Evolutionary conservation across 331 rosid genomes (phyloP).

Genomic region (Quercus tomentella): DNA sequence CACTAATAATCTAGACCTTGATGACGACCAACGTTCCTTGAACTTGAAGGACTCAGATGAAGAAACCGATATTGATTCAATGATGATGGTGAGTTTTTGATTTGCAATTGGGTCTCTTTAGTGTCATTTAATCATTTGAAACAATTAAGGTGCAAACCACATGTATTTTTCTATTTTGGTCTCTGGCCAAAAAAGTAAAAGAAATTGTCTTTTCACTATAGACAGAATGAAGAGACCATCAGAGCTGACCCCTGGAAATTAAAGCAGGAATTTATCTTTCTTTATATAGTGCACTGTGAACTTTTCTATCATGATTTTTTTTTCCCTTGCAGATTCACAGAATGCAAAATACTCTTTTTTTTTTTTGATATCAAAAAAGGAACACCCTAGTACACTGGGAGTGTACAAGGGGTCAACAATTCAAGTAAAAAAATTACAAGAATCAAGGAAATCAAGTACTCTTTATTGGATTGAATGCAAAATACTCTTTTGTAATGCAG

Average conservation of each 20-base stretch:
- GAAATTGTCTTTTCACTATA: not conserved
- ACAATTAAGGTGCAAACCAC: not conserved
- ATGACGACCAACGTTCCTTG: constrained; percentile 65
- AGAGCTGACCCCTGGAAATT: not conserved
- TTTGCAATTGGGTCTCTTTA: not conserved
- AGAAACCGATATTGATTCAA: constrained; percentile 77
- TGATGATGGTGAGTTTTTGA: constrained; percentile 74
- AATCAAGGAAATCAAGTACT: no score
- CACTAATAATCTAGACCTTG: constrained; percentile 36
- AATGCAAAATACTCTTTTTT: not conserved
- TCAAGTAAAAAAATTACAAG: no score
- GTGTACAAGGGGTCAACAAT: no score
- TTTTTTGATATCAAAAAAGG: no score
- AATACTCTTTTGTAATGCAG: constrained; percentile 39
- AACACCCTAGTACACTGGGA: no score
- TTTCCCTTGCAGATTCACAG: not conserved
- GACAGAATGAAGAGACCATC: not conserved
- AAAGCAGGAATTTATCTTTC: not conserved
- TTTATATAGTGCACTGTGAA: not conserved
- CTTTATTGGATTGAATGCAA: not conserved
- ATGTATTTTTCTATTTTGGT: not conserved
- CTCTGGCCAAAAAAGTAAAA: not conserved
- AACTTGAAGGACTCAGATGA: constrained; percentile 66
- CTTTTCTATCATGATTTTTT: not conserved
- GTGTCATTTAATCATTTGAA: not conserved